Evolutionary conservation across 176 grass and related monocot genomes (phyloP), one percentile per base, ranked within the genome.

Genomic region (Avena atlantica): DNA sequence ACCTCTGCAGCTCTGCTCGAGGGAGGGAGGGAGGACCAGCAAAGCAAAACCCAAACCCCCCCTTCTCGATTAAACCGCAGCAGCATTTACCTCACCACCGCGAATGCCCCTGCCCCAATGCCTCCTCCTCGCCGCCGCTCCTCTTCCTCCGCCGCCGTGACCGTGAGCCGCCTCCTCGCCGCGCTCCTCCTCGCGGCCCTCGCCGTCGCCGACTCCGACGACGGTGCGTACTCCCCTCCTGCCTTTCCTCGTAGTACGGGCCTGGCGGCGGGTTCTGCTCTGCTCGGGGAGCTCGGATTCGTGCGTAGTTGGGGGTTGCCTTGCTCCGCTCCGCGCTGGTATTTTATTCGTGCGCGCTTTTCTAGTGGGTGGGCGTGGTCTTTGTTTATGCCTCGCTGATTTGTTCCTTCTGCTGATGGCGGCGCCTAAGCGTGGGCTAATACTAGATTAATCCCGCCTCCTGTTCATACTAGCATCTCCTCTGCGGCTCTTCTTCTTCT

Each of bases 371-470:
- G 17, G 21, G 29, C 8, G 27, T 57, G 51, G 84, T 90, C 79
- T 78, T 91, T 84, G 79, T 91, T 91, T 91, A 87, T 87, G 86
- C 55, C 21, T 52, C 45, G 83, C 3, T 70, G 49, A 58, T 75
- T 40, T 78, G 55, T 37, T 77, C 70, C 49, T 3, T 60, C 52
- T 19, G 59, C 23, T 66, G 64, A 49, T 79, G 31, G 48, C 67
- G 75, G 11, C 12, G 40, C 8, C 55, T 76, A 56, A 88, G 47
- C n/a, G 0, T 36, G 55, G 40, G 6, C 53, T 87, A 79, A 59
- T 60, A 51, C 61, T 82, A 59, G 78, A 71, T 90, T 90, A 82
- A 90, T 86, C 83, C 27, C 23, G 52, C 1, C 6, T 23, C 37
- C 83, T 89, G 83, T 86, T 86, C 60, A 55, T 70, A 29, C 29